Evolutionary conservation across 1,139 yeast species (phyloP), one percentile per base, ranked within the genome.

Genomic region (Taphrina communis): DNA sequence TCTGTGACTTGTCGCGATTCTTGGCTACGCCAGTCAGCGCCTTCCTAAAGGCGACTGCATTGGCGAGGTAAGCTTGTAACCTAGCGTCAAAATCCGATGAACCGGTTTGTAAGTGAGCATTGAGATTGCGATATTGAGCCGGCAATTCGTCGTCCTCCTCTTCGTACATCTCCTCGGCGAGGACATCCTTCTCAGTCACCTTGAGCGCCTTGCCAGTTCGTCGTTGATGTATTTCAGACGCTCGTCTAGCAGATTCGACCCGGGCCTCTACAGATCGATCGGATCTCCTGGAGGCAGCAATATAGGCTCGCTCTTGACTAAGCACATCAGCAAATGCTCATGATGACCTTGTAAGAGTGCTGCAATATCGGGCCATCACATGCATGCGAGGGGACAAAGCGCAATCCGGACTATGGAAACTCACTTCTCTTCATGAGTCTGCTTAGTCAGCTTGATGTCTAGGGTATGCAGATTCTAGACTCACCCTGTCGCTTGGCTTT

Each of bases 191-290:
- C 61, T 66, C 69, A 6, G 66, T 66, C 60, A 66, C 66, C 38
- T 65, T 46, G 51, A 66, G 48, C 9, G 66, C 55, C 46, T 66
- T 66, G 55, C 69, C 69, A 2, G 69, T 66, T n/a, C 66, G 55
- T 19, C 63, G 59, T 42, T 66, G 62, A 55, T 59, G 66, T 8
- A 66, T 53, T 9, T 59, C 66, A 9, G 66, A 59, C n/a, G 69
- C 69, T 14, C 66, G 48, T 11, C 59, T 36, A n/a, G 69, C 69
- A 12, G 60, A 51, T 38, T 66, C 66, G 41, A 59, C 57, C 44
- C 69, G 65, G 46, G 69, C 69, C 41, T 66, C 69, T 44, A 66
- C 48, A 36, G 60, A 50, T 52, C 69, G 59, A 44, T 66, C 69
- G 19, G 60, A 53, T 25, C 69, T 55, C 9, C 69, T 57, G n/a